Evolutionary conservation across 2,329 filamentous ascomycete species (phyloP), one percentile per base, ranked within the genome.

Genomic region (Arthrobotrys pseudoclavata): DNA sequence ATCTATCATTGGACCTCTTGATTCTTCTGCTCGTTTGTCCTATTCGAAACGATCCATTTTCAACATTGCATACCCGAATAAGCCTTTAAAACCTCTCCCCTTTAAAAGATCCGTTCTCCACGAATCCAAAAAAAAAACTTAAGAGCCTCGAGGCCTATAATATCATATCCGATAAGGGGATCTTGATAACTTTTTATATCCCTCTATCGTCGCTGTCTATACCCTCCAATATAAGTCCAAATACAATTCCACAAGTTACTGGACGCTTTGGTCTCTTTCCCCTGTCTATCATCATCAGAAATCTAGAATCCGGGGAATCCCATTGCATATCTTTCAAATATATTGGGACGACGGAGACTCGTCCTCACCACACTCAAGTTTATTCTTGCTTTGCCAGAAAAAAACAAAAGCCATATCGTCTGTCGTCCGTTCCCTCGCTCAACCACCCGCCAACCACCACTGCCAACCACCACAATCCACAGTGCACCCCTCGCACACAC

Each of bases 351-450:
- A 18, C n/a, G 42, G 34, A 15, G 47, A 40, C 55, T 50, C 52
- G 10, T 50, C 62, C n/a, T 55, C 34, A 47, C 57, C 67, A 47
- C 48, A 20, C 47, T 50, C 40, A 26, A 18, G 42, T 31, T 15
- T n/a, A 13, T 31, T n/a, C n/a, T n/a, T n/a, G n/a, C n/a, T 24
- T 15, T 50, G 55, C 67, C 24, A 62, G 55, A n/a, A 3, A 31
- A 53, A 53, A 53, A 53, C 29, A 31, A 31, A 53, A 53, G 72
- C 66, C 66, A 76, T 61, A 69, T 22, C 57, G 12, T 12, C 72
- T 77, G 72, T 52, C 66, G 72, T 71, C 72, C 72, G 24, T 67
- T 70, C 72, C 50, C 71, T 77, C 72, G 69, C 53, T 47, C 57
- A 57, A 40, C n/a, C 52, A 15, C 37, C 29, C 37, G 37, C 13